phyloP scores from a whole-genome alignment of 2,329 filamentous ascomycete species.

The Thelonectria discophora region DNA sequence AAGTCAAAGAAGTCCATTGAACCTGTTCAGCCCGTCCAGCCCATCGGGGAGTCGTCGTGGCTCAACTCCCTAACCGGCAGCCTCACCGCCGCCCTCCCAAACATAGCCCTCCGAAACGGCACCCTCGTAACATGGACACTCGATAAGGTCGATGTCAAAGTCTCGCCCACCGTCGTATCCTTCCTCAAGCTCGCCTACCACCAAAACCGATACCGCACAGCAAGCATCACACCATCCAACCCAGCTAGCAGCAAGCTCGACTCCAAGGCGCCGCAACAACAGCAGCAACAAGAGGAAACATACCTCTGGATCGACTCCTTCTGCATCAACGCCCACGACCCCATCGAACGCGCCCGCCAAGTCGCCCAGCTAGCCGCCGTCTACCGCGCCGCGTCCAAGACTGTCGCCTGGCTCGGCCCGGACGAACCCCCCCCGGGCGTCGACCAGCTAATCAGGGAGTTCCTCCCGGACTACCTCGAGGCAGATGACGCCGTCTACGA shows the following conservation, averaged over 20 bases:
- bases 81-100: not conserved
- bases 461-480: not conserved
- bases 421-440: not conserved
- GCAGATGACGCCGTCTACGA: not conserved
- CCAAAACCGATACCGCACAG: not conserved
- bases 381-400: not conserved
- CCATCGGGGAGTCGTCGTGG: not conserved
- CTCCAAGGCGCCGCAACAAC: not conserved
- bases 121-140: not conserved
- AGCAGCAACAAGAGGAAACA: not conserved
- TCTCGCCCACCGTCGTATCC: not conserved
- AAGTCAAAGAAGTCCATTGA: no score
- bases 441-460: not conserved
- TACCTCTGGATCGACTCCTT: conserved; percentile 3
- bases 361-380: not conserved
- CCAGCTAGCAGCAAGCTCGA: not conserved
- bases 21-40: not conserved
- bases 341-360: not conserved
- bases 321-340: not conserved
- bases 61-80: not conserved
- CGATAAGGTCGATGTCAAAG: not conserved
- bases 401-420: not conserved
- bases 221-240: not conserved
- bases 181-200: conserved; percentile 8
- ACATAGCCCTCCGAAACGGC: not conserved